A percentile compares a stretch with the other conserved stretches of the same genome.
These are phyloP conservation scores for Oryza glaberrima DNA, from an alignment of 176 grass and related monocot genomes.

Conservation along the genomic window DNA sequence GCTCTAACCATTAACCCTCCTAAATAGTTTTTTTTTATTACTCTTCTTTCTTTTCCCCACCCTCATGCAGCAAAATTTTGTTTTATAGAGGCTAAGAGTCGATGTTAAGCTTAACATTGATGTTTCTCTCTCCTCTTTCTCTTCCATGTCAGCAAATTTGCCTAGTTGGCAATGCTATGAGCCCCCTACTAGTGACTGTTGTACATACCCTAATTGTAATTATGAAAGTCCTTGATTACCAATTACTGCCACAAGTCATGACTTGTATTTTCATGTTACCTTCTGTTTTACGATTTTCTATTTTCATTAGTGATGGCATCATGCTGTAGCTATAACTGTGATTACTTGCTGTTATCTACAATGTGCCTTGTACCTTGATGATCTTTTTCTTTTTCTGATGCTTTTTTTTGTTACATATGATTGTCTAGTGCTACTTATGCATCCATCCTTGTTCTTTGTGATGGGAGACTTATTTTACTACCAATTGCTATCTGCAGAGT, in stretches of 20 bases:
- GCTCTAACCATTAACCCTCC: too few species aligned
- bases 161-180: too few species aligned
- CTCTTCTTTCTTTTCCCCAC: too few species aligned
- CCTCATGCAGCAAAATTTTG: too few species aligned
- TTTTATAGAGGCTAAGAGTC: too few species aligned
- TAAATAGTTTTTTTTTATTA: too few species aligned
- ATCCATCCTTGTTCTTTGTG: not conserved
- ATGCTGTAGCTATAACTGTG: not conserved
- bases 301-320: not conserved
- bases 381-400: not conserved
- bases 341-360: constrained; percentile 10
- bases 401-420: not conserved
- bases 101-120: too few species aligned
- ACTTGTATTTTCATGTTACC: not conserved
- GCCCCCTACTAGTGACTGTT: too few species aligned
- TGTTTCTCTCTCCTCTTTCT: too few species aligned
- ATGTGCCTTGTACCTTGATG: not conserved
- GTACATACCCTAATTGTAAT: not conserved
- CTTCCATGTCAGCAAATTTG: too few species aligned
- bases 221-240: not conserved
- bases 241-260: not conserved
- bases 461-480: not conserved
- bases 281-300: not conserved
- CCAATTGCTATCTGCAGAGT: constrained; percentile 47
- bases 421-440: constrained; percentile 17